Conservation (phyloP, 129 eudicot species). For the Dittrichia graveolens region DNA sequence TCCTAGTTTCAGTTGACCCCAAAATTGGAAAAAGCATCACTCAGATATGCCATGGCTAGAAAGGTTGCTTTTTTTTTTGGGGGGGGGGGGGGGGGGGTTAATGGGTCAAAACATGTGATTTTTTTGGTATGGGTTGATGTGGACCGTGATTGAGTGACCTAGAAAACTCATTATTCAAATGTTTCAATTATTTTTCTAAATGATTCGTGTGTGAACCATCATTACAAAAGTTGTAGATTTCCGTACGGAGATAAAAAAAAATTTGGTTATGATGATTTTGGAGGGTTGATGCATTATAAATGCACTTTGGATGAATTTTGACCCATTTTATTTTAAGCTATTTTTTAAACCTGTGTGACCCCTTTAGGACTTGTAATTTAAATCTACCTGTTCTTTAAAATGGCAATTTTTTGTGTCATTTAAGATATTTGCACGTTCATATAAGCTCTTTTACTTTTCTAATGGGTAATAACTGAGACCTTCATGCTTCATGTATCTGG, state of each 20-base stretch:
- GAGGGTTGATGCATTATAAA: background rate
- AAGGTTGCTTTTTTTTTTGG: too few relatives aligned
- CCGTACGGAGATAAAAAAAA: background rate
- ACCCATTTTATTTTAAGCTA: background rate
- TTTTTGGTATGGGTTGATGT: background rate
- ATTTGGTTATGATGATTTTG: background rate
- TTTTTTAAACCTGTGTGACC: background rate
- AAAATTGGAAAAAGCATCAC: constrained; percentile 7
- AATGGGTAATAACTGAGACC: background rate
- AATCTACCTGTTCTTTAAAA: background rate
- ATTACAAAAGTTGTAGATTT: background rate
- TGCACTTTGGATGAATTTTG: background rate
- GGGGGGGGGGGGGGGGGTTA: background rate
- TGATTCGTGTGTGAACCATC: background rate
- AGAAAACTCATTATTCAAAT: background rate
- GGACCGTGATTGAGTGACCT: background rate
- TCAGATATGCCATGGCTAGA: background rate
- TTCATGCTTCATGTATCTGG: background rate
- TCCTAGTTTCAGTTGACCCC: background rate
- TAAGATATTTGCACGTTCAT: background rate
- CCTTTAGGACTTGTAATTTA: background rate
- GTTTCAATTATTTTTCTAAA: background rate
- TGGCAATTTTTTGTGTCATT: background rate
- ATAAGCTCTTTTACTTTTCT: background rate
- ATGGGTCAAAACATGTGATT: background rate